Evolutionary conservation across 2,329 filamentous ascomycete species (phyloP).

Genomic region (Alternaria incomplexa): DNA sequence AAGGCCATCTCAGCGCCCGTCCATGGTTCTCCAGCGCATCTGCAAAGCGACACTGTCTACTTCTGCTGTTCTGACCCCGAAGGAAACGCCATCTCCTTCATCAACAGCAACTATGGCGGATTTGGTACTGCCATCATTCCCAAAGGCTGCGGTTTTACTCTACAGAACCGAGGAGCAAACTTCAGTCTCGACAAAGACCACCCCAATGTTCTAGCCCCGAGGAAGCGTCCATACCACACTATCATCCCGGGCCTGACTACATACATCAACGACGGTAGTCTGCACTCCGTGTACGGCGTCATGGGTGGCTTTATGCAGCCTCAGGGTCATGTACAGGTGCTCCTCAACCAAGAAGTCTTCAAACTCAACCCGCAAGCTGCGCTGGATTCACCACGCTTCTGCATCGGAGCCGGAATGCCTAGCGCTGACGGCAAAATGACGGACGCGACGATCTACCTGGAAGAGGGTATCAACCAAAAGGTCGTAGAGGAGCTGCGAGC

Average conservation of each 20-base stretch:
- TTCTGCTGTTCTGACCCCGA: slow-evolving; percentile 81
- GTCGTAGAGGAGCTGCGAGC: slow-evolving; percentile 70
- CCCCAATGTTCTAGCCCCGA: slow-evolving; percentile 79
- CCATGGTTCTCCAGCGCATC: slow-evolving; percentile 78
- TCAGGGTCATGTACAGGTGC: slow-evolving; percentile 91
- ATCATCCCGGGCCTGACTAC: slow-evolving; percentile 95
- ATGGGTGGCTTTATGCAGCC: slow-evolving; percentile 99
- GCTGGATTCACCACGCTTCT: slow-evolving; percentile 89
- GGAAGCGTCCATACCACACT: slow-evolving; percentile 94
- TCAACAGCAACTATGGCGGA: slow-evolving; percentile 91
- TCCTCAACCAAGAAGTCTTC: slow-evolving; percentile 87
- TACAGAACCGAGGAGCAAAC: slow-evolving; percentile 91
- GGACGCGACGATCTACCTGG: slow-evolving; percentile 74
- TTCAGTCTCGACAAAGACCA: slow-evolving; percentile 76
- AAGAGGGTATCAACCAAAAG: slow-evolving; percentile 77
- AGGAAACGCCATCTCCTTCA: slow-evolving; percentile 94
- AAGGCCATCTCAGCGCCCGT: slow-evolving; percentile 60
- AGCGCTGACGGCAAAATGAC: slow-evolving; percentile 62
- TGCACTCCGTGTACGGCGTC: slow-evolving; percentile 90
- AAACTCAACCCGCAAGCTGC: slow-evolving; percentile 83
- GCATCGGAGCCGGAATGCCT: slow-evolving; percentile 77
- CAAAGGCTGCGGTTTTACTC: slow-evolving; percentile 83
- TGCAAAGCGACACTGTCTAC: slow-evolving; percentile 92
- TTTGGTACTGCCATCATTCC: slow-evolving; percentile 91
- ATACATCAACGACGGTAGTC: slow-evolving; percentile 71